A percentile compares a stretch with the other conserved stretches of the same genome.
Conservation (phyloP, 441 rosid species). For the Eruca vesicaria region DNA sequence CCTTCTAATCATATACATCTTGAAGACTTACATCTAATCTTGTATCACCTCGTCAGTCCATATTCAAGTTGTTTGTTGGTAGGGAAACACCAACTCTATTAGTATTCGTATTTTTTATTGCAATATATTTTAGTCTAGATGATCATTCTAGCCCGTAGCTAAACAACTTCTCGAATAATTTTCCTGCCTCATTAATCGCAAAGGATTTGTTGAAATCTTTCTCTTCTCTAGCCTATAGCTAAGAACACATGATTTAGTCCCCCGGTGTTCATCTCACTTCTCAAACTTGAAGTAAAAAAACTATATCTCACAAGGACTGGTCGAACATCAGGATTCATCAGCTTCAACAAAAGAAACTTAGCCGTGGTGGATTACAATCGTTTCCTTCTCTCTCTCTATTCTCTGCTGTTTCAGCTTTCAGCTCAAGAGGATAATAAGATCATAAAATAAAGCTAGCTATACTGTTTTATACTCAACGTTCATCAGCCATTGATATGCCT, state of each 20-base stretch:
- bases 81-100: not conserved
- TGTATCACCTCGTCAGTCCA: not conserved
- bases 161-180: not conserved
- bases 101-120: not conserved
- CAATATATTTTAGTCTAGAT: not conserved
- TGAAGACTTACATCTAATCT: slow-evolving; percentile 9
- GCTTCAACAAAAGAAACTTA: not conserved
- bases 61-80: not conserved
- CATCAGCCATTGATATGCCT: not conserved
- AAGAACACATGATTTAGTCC: not conserved
- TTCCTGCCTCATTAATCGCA: not conserved
- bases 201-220: not conserved
- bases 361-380: not conserved
- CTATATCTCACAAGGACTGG: not conserved
- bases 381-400: not conserved
- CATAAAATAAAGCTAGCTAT: not conserved
- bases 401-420: not conserved
- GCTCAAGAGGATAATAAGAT: not conserved
- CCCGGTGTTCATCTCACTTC: not conserved
- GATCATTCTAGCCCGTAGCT: not conserved
- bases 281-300: not conserved
- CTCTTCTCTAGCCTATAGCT: not conserved
- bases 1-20: slow-evolving; percentile 18
- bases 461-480: not conserved
- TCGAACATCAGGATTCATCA: not conserved